A percentile compares a stretch with the other conserved stretches of the same genome.
phyloP scores from a whole-genome alignment of 805 yeast genomes.

The Monosporozyma unispora region DNA sequence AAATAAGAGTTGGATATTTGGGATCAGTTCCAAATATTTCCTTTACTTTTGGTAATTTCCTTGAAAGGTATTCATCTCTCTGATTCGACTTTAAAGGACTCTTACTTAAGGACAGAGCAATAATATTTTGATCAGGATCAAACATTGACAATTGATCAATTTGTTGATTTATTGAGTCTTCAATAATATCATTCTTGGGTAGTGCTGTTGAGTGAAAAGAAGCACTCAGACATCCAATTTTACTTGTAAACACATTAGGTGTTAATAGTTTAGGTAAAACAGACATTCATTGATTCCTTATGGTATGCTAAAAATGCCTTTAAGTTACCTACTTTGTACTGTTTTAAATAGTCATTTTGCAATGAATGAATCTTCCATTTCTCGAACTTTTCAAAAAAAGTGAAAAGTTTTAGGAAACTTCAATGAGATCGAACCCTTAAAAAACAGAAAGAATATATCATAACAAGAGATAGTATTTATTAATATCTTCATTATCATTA shows the following conservation, averaged over 20 bases:
- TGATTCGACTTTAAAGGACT: neutral
- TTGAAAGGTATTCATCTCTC: slow-evolving; percentile 11
- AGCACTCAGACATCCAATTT: neutral
- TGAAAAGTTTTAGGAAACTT: neutral
- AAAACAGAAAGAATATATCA: neutral
- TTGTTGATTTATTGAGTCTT: neutral
- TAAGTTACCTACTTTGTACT: too few relatives aligned
- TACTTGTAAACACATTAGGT: neutral
- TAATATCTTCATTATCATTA: too few relatives aligned
- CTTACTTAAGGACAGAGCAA: neutral
- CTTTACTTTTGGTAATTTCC: slow-evolving; percentile 13
- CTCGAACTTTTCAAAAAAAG: neutral
- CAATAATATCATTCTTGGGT: neutral
- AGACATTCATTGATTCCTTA: neutral
- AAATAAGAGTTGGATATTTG: slow-evolving; percentile 9
- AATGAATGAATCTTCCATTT: neutral
- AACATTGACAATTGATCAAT: neutral
- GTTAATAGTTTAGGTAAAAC: neutral
- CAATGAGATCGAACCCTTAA: neutral
- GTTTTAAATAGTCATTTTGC: too few relatives aligned
- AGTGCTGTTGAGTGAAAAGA: neutral
- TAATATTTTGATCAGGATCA: neutral
- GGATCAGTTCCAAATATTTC: slow-evolving; percentile 15
- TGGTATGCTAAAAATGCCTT: too few relatives aligned
- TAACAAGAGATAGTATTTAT: too few relatives aligned